Evolutionary conservation across 2,329 filamentous ascomycete species (phyloP).

Genomic region (Ascochyta lentis): DNA sequence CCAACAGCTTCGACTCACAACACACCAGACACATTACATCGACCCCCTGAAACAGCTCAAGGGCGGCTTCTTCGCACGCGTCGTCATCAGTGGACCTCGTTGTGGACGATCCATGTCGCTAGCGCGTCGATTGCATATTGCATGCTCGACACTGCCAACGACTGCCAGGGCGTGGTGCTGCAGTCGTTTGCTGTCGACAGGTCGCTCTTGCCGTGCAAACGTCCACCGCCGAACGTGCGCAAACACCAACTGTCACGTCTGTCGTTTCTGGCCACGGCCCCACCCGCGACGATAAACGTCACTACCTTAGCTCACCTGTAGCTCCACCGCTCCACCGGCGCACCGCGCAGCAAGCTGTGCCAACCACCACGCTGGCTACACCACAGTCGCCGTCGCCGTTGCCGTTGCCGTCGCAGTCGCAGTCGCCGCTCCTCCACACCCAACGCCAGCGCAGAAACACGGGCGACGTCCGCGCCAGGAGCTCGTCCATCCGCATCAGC

Average conservation of each 20-base stretch:
- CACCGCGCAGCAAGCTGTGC: conserved; percentile 6
- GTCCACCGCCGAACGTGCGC: neutral
- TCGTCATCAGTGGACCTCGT: conserved; percentile 30
- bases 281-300: conserved; percentile 13
- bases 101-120: conserved; percentile 15
- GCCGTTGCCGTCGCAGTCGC: conserved; percentile 28
- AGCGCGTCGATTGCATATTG: conserved; percentile 21
- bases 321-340: conserved; percentile 12
- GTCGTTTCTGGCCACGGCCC: conserved; percentile 18
- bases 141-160: conserved; percentile 15
- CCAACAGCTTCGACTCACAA: neutral
- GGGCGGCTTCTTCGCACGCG: conserved; percentile 10
- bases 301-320: conserved; percentile 6
- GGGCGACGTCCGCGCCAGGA: conserved; percentile 37
- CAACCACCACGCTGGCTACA: conserved; percentile 39
- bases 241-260: conserved; percentile 8
- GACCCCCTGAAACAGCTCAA: conserved; percentile 3
- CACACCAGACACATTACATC: neutral
- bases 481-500: conserved; percentile 41
- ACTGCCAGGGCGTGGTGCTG: neutral
- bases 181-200: conserved; percentile 3
- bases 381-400: conserved; percentile 30
- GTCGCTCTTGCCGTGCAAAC: conserved; percentile 9
- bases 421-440: conserved; percentile 35
- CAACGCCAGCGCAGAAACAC: conserved; percentile 40